Conservation (phyloP, 2,329 filamentous ascomycete genomes). For the Talaromyces pinophilus region DNA sequence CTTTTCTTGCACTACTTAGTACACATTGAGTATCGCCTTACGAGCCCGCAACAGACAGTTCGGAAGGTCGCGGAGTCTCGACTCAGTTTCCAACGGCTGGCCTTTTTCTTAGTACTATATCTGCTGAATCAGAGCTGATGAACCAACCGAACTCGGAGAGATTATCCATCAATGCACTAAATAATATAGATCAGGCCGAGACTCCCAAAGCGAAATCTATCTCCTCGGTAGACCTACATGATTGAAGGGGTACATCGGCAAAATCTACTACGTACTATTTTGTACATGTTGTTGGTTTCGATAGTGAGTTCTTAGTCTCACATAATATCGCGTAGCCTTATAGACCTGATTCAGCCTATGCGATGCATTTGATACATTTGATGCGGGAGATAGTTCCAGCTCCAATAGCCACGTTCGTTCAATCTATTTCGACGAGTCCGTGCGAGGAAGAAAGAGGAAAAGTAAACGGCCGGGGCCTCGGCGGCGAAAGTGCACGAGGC, state of each 20-base stretch:
- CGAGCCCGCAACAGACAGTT: neutral
- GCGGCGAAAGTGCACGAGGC: neutral
- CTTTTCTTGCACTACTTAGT: neutral
- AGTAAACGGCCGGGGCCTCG: neutral
- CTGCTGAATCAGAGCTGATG: neutral
- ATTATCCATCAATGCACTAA: neutral
- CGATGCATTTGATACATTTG: neutral
- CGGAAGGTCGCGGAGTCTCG: constrained; percentile 10
- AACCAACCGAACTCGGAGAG: neutral
- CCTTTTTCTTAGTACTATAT: neutral
- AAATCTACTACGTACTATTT: neutral
- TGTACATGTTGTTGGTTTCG: neutral
- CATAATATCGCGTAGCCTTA: neutral
- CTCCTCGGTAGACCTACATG: neutral
- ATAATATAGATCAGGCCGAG: neutral
- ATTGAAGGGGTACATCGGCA: neutral
- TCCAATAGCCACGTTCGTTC: neutral
- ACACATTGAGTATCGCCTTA: neutral
- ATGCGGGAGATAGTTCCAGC: neutral
- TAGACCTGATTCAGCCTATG: neutral
- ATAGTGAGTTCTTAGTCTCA: neutral
- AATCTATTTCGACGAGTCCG: constrained; percentile 3
- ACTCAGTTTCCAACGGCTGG: neutral
- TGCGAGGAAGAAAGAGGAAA: neutral
- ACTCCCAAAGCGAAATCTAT: neutral